Percentiles rank a stretch among this genome's conserved stretches.
Evolutionary conservation across 148 eudicot genomes (phyloP).

Genomic region (Spergularia marina): DNA sequence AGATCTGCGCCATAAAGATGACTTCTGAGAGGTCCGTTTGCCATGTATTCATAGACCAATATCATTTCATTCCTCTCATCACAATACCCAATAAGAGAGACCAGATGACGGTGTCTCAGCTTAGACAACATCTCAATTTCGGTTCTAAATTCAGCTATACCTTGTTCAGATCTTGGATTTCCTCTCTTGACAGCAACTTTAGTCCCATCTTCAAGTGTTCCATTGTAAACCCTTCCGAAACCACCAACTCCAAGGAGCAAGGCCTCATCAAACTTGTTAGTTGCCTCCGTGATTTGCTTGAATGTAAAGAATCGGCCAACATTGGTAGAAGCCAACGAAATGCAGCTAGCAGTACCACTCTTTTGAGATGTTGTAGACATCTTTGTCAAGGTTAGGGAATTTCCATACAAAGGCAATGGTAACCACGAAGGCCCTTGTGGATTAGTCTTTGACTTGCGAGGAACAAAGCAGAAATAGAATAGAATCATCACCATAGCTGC

Average conservation of each 20-base stretch:
- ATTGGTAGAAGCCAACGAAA: constrained; percentile 70
- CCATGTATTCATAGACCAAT: constrained; percentile 94
- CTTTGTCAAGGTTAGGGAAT: constrained; percentile 73
- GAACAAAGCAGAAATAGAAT: constrained; percentile 53
- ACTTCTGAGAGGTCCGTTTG: constrained; percentile 93
- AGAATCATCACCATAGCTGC: constrained; percentile 41
- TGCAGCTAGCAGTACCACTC: constrained; percentile 93
- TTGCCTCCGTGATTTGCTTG: constrained; percentile 90
- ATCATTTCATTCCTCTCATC: constrained; percentile 97
- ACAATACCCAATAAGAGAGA: constrained; percentile 91
- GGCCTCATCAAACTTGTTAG: constrained; percentile 81
- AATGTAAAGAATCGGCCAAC: constrained; percentile 77
- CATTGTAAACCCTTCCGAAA: constrained; percentile 90
- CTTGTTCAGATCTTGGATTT: constrained; percentile 94
- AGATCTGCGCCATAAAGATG: constrained; percentile 92
- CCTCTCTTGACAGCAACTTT: constrained; percentile 93
- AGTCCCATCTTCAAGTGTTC: constrained; percentile 82
- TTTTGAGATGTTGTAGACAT: constrained; percentile 83
- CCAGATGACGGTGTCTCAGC: constrained; percentile 94
- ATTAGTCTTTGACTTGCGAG: constrained; percentile 46
- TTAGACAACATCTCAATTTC: constrained; percentile 97
- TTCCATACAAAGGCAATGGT: constrained; percentile 85
- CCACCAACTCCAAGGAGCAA: constrained; percentile 95
- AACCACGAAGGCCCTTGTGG: constrained; percentile 67
- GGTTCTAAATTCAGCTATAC: constrained; percentile 84